These are phyloP conservation scores for Chlorella sp. DNA, from an alignment of 139 green algal genomes.

Conservation along the genomic window DNA sequence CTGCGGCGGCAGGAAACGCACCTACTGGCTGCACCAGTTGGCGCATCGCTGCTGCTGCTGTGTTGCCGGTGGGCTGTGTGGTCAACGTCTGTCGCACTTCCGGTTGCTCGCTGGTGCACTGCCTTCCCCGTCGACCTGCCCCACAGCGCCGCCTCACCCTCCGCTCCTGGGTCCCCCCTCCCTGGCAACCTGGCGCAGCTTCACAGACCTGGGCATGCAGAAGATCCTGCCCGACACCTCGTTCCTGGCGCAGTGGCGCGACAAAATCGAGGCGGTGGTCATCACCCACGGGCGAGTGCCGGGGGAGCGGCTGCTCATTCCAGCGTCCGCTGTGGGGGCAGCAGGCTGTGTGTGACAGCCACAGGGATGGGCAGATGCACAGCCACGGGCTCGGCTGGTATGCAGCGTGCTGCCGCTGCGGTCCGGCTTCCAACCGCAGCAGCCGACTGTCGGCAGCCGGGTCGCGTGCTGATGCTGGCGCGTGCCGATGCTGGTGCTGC, in stretches of 20 bases:
- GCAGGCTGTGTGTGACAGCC: too few species aligned
- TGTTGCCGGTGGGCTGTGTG: not conserved
- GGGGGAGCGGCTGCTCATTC: too few species aligned
- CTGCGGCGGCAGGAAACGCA: not conserved
- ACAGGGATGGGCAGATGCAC: too few species aligned
- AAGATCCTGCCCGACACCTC: slow-evolving; percentile 97
- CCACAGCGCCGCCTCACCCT: not conserved
- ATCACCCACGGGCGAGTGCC: slow-evolving; percentile 91
- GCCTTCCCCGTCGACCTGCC: not conserved
- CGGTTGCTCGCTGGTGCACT: not conserved
- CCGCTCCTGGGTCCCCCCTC: not conserved
- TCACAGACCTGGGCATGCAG: slow-evolving; percentile 96
- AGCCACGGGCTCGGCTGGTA: too few species aligned
- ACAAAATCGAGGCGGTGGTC: slow-evolving; percentile 98
- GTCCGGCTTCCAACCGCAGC: too few species aligned
- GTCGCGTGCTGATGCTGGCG: too few species aligned
- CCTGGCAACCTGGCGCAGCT: slow-evolving; percentile 60
- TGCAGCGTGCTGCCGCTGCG: too few species aligned
- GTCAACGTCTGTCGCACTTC: too few species aligned
- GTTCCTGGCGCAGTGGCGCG: slow-evolving; percentile 92
- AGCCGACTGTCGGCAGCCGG: too few species aligned
- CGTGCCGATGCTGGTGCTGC: too few species aligned
- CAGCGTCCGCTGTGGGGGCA: too few species aligned
- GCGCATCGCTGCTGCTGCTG: not conserved
- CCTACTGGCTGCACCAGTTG: not conserved